Percentiles rank a stretch among this genome's conserved stretches.
phyloP scores from a whole-genome alignment of 768 basidiomycete genomes.

The Auriscalpium orientale region DNA sequence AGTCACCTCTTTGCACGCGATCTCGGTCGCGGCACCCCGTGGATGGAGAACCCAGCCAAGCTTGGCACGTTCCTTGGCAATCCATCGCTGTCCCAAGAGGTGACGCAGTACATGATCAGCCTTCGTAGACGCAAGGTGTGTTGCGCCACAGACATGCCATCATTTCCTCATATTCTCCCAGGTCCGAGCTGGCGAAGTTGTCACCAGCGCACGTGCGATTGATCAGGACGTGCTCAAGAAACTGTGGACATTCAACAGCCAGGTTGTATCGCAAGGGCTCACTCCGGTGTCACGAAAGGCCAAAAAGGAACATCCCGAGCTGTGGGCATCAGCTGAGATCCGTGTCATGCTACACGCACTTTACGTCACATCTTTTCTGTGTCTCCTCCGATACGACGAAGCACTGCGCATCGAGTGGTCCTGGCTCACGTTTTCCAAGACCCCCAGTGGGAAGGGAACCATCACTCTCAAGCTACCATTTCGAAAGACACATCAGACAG shows the following conservation, averaged over 20 bases:
- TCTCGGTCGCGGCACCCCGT: conserved; percentile 7
- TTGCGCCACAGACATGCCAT: neutral
- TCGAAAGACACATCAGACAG: conserved; percentile 18
- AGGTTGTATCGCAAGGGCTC: neutral
- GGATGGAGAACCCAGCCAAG: conserved; percentile 5
- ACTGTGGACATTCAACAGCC: conserved; percentile 11
- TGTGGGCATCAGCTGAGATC: conserved; percentile 15
- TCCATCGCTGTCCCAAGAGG: conserved; percentile 15
- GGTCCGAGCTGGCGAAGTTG: conserved; percentile 15
- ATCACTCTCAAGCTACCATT: conserved; percentile 8
- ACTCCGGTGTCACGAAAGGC: neutral
- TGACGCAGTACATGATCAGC: conserved; percentile 21
- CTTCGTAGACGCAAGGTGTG: conserved; percentile 17
- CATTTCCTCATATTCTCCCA: neutral
- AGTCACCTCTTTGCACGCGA: conserved; percentile 17
- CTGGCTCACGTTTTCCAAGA: conserved; percentile 4
- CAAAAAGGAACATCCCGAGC: neutral
- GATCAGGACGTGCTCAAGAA: conserved; percentile 12
- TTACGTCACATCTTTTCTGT: conserved; percentile 15
- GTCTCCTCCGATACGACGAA: conserved; percentile 20
- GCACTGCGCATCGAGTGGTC: conserved; percentile 16
- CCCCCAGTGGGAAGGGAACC: neutral
- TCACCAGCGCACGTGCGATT: conserved; percentile 20
- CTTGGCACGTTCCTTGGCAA: conserved; percentile 11
- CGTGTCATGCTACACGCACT: conserved; percentile 17